Percentiles rank a stretch among this genome's conserved stretches.
phyloP scores from a whole-genome alignment of 2,329 filamentous ascomycete genomes.

The Scedosporium minutisporum region DNA sequence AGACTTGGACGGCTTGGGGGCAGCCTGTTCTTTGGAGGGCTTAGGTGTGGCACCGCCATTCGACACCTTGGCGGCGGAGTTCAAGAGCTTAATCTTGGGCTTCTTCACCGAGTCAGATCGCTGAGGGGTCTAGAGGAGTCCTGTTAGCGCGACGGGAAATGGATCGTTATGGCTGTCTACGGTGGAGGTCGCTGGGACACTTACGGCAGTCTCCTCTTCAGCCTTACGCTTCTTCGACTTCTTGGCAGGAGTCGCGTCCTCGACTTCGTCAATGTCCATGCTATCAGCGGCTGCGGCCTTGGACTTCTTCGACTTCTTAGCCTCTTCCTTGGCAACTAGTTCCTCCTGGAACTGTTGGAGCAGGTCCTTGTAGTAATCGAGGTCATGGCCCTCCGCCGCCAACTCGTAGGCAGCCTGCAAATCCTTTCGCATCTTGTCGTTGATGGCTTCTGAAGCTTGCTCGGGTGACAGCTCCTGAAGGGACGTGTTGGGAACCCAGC shows the following conservation, averaged over 20 bases:
- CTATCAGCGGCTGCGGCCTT: conserved; percentile 29
- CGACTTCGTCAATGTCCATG: conserved; percentile 6
- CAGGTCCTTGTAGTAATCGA: conserved; percentile 76
- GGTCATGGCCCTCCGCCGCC: conserved; percentile 65
- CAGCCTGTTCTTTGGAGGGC: conserved; percentile 42
- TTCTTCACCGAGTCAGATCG: conserved; percentile 56
- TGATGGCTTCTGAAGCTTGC: conserved; percentile 57
- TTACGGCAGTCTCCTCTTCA: conserved; percentile 56
- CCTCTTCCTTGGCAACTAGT: conserved; percentile 44
- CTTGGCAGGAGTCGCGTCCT: conserved; percentile 19
- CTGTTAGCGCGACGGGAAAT: not conserved
- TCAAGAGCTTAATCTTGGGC: conserved; percentile 56
- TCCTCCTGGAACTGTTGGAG: conserved; percentile 62
- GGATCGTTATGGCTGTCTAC: not conserved
- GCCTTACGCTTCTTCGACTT: conserved; percentile 73
- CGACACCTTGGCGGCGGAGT: conserved; percentile 55
- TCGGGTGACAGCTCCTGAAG: conserved; percentile 68
- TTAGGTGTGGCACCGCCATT: conserved; percentile 52
- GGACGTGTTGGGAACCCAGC: conserved; percentile 82
- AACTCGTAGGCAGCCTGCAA: conserved; percentile 71
- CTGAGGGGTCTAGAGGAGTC: conserved; percentile 38
- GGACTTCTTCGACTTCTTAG: conserved; percentile 37
- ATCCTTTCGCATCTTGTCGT: conserved; percentile 71
- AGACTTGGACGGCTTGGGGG: conserved; percentile 41
- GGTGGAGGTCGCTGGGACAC: conserved; percentile 8